A percentile compares a stretch with the other conserved stretches of the same genome.
phyloP scores from a whole-genome alignment of 1,284 basidiomycete genomes.

The Cryptococcus neoformans region DNA sequence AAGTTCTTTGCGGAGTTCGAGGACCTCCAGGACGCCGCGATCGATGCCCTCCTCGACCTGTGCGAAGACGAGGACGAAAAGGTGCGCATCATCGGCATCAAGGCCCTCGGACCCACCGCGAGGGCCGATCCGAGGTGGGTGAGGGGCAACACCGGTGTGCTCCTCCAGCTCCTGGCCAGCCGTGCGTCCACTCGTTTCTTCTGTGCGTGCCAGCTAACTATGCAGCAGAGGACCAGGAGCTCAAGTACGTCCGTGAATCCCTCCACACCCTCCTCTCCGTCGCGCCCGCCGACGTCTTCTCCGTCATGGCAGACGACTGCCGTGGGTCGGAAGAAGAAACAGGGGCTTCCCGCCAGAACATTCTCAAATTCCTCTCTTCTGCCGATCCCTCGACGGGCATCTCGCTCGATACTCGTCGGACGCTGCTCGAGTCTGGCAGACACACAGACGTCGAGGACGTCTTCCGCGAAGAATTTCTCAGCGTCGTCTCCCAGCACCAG shows the following conservation, averaged over 20 bases:
- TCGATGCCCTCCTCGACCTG: slow-evolving; percentile 35
- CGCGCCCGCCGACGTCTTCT: slow-evolving; percentile 23
- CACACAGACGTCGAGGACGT: slow-evolving; percentile 15
- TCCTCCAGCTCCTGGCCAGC: slow-evolving; percentile 33
- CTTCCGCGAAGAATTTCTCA: slow-evolving; percentile 20
- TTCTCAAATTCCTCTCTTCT: slow-evolving; percentile 23
- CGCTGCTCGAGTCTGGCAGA: slow-evolving; percentile 17
- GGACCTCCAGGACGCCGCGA: slow-evolving; percentile 30
- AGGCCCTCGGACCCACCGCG: slow-evolving; percentile 28
- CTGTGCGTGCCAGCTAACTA: not conserved
- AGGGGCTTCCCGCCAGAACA: slow-evolving; percentile 27
- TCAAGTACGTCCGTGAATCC: slow-evolving; percentile 21
- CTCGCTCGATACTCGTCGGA: too few relatives aligned
- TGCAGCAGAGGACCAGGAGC: slow-evolving; percentile 21
- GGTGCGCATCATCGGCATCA: slow-evolving; percentile 34
- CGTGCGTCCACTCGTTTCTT: slow-evolving; percentile 17
- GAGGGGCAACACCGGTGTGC: slow-evolving; percentile 34
- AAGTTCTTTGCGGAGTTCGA: slow-evolving; percentile 32
- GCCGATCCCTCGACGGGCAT: not conserved
- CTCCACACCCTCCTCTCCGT: slow-evolving; percentile 21
- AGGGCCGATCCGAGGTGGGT: slow-evolving; percentile 36
- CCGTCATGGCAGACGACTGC: slow-evolving; percentile 31
- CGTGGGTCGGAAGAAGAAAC: slow-evolving; percentile 23
- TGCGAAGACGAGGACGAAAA: slow-evolving; percentile 38
- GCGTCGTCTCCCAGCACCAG: slow-evolving; percentile 2